Percentiles rank a stretch among this genome's conserved stretches.
phyloP scores from a whole-genome alignment of 345 rosid species.

The Aurinia saxatilis region DNA sequence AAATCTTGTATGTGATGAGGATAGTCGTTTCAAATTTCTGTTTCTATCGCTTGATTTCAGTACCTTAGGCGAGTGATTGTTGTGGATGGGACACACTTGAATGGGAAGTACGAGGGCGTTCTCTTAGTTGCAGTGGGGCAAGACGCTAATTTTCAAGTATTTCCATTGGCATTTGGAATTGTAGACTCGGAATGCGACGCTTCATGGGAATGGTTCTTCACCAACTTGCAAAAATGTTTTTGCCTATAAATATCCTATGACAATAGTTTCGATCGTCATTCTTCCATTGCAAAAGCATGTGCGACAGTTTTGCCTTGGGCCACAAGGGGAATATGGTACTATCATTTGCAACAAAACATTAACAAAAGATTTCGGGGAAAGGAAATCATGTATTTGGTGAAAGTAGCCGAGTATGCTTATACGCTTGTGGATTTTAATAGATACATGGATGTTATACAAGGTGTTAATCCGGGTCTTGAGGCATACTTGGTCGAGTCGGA shows the following conservation, averaged over 20 bases:
- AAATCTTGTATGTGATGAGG: not conserved
- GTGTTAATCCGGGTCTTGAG: accelerated
- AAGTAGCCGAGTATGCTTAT: not conserved
- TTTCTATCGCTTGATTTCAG: not conserved
- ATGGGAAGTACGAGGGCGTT: not conserved
- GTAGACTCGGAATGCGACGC: no score
- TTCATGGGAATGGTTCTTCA: not conserved
- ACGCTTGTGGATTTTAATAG: accelerated
- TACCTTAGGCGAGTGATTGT: not conserved
- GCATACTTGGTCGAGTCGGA: not conserved
- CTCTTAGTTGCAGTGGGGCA: not conserved
- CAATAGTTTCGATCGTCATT: not conserved
- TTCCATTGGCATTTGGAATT: not conserved
- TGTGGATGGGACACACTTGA: not conserved
- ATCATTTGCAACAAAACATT: not conserved
- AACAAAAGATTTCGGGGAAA: not conserved
- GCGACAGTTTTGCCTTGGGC: not conserved
- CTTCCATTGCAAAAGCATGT: not conserved
- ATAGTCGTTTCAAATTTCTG: not conserved
- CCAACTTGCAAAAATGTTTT: not conserved
- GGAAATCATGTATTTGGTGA: not conserved
- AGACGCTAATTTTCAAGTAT: not conserved
- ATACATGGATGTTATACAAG: not conserved
- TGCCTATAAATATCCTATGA: no score
- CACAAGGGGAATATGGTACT: no score